A percentile compares a stretch with the other conserved stretches of the same genome.
phyloP scores from a whole-genome alignment of 2,329 filamentous ascomycete genomes.

The Cladosporium sp. region DNA sequence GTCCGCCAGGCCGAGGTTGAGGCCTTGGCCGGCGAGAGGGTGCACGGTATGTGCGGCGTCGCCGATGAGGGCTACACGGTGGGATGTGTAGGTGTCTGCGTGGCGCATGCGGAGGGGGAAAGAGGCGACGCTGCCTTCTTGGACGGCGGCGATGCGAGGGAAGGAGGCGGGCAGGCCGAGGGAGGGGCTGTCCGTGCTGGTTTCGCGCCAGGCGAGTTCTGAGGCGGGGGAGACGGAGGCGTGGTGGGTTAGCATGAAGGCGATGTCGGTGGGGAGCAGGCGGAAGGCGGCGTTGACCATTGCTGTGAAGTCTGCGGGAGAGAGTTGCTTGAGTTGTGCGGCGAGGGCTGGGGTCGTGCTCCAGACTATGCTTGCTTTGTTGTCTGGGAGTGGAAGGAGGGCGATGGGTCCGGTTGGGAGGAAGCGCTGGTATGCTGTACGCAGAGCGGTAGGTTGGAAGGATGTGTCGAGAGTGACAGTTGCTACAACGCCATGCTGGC shows the following conservation, averaged over 20 bases:
- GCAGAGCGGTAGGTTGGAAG: conserved; percentile 39
- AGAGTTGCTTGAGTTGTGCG: conserved; percentile 73
- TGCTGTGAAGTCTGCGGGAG: conserved; percentile 71
- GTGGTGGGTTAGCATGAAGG: conserved; percentile 71
- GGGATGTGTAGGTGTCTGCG: conserved; percentile 87
- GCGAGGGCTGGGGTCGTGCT: conserved; percentile 84
- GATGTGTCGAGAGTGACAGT: conserved; percentile 66
- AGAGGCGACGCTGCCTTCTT: conserved; percentile 77
- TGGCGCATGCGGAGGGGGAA: conserved; percentile 92
- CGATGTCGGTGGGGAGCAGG: conserved; percentile 73
- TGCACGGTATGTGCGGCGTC: conserved; percentile 96
- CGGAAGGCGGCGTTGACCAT: conserved; percentile 95
- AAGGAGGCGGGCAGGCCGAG: conserved; percentile 42
- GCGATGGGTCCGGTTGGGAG: conserved; percentile 89
- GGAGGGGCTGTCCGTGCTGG: conserved; percentile 60
- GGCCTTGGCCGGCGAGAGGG: conserved; percentile 87
- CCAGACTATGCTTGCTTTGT: conserved; percentile 86
- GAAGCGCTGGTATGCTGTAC: conserved; percentile 92
- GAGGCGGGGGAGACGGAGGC: conserved; percentile 23
- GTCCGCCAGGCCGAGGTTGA: conserved; percentile 91
- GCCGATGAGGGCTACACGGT: conserved; percentile 87
- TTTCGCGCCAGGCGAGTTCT: conserved; percentile 79
- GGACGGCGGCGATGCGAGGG: conserved; percentile 67
- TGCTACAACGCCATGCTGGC: conserved; percentile 85
- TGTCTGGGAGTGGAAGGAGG: conserved; percentile 83